Evolutionary conservation across 257 asterid genomes (phyloP), one percentile per base, ranked within the genome.

Genomic region (Gynochthodes officinalis): DNA sequence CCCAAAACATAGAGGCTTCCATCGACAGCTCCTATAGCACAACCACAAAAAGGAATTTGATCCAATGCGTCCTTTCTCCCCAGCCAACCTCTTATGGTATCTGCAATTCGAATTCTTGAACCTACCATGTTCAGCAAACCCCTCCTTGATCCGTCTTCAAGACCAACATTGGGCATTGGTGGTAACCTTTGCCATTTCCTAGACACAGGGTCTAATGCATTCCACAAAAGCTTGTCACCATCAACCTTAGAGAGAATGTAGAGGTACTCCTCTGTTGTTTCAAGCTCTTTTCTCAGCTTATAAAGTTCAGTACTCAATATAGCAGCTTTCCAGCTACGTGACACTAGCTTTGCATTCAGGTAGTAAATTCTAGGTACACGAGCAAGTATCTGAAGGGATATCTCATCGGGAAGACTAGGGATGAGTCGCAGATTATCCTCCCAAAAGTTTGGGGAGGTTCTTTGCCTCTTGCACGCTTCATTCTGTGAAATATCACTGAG

Each of bases 391-490:
- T 89, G 95, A 71, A 91, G 79, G 2, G 97, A 88, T 75, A 91
- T 82, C 78, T 91, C 97, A 74, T 91, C 96, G 32, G 97, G 97
- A 37, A 91, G 88, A 84, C 80, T 86, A 10, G 96, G 95, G 70
- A 91, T 85, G 50, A 91, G 79, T 28, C 88, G 75, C 13, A 87
- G 84, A 42, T 77, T 78, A 16, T 90, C 95, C 64, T 89, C 96
- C 97, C 96, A 86, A 70, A 84, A 83, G 77, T 82, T 78, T 19
- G 81, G 52, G 2, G 88, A 87, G n/a, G 84, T 84, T 83, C 83
- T 86, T 30, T 71, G 94, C 80, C 94, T 87, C 90, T 90, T 92
- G 71, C 95, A 81, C 46, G 92, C 53, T 72, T 84, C 97, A 73
- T 64, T 84, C 58, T 82, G 89, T 3, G 90, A 78, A 65, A 30